Base-by-base conservation (phyloP, 2,329 filamentous ascomycete species). In the Talaromyces atroroseus region DNA sequence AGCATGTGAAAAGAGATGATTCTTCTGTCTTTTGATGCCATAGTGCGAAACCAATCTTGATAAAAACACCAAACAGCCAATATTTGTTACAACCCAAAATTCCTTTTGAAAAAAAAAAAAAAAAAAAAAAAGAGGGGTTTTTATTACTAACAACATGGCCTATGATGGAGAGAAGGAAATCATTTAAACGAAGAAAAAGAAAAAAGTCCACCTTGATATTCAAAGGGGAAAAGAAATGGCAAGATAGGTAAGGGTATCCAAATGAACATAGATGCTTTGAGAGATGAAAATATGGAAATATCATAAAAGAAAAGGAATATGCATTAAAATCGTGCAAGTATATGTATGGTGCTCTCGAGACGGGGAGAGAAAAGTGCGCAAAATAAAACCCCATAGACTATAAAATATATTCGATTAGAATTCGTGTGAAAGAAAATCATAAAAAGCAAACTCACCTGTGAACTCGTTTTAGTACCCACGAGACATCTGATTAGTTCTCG, bases 161-260 rank as follows among this genome's bases (percentile, higher is more conserved):
- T 36, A 12, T 16, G 32, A 16, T 10, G 14, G 14, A 36, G 14
- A 5, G 26, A 48, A 7, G 14, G 26, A 49, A 20, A 49, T 21
- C 18, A 23, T 20, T 10, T 21, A 36, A 16, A 51, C 8, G 10
- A 24, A 38, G n/a, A 52, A 12, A 26, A 34, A 34, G 11, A 4
- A 26, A 34, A 34, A 12, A 4, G 12, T 10, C 29, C 47, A 47
- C 53, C 47, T 52, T 29, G 42, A 16, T 32, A 23, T 18, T 46
- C 26, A 21, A 20, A 42, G 24, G 11, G 34, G 61, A 63, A 62
- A 56, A 60, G 62, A 64, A 66, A 68, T 64, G 68, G 52, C 59
- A 60, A 59, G 61, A 59, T 60, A 47, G 56, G 58, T 53, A 44
- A 52, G 57, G 57, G 56, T 55, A 59, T 51, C 52, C 60, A 54